A percentile compares a stretch with the other conserved stretches of the same genome.
These are phyloP conservation scores for Nissolia schottii DNA, from an alignment of 306 rosid genomes.

Conservation along the genomic window DNA sequence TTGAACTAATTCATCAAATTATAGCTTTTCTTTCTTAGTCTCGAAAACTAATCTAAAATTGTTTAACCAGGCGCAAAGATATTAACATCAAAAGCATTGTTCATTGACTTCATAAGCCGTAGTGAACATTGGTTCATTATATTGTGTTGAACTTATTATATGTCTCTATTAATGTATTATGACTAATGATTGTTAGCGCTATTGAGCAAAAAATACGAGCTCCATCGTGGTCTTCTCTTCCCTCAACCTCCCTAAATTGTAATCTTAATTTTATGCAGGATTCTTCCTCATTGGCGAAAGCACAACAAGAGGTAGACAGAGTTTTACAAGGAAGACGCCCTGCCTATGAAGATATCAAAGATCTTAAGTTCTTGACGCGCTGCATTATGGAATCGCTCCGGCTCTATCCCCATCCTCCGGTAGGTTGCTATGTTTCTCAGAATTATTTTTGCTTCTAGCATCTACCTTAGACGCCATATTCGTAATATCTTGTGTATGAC, in stretches of 20 bases:
- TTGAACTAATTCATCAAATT: neutral
- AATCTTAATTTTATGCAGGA: constrained; percentile 39
- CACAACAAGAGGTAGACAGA: constrained; percentile 79
- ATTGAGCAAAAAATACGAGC: neutral
- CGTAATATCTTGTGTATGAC: neutral
- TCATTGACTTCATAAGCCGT: neutral
- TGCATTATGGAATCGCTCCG: constrained; percentile 85
- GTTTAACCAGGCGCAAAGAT: neutral
- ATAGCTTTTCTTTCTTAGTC: neutral
- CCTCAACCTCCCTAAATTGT: neutral
- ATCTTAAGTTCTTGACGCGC: constrained; percentile 74
- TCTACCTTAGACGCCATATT: neutral
- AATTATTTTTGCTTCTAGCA: neutral
- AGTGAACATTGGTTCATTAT: constrained; percentile 13
- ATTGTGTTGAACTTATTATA: neutral
- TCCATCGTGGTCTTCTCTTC: neutral
- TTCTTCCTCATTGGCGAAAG: constrained; percentile 57
- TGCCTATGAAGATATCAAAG: constrained; percentile 70
- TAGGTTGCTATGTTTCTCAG: constrained; percentile 34
- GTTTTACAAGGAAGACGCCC: constrained; percentile 79
- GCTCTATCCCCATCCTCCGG: constrained; percentile 95
- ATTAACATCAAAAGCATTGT: neutral
- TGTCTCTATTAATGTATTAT: neutral
- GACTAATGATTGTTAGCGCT: neutral
- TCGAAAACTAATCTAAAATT: constrained; percentile 1